phyloP scores from a whole-genome alignment of 2,329 filamentous ascomycete genomes.

The Raffaelea arxii region DNA sequence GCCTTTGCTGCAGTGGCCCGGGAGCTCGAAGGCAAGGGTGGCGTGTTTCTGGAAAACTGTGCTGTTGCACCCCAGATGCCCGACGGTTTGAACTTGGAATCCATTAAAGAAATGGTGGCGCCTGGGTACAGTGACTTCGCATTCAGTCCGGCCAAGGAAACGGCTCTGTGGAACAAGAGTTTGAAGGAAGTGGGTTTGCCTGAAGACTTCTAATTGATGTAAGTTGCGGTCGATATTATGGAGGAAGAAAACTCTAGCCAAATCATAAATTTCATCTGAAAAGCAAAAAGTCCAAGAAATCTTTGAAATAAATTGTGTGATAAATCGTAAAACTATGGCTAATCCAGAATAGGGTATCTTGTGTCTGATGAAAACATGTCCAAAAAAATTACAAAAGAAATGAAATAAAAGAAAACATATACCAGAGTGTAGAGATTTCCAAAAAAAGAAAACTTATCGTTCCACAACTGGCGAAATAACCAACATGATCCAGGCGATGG shows the following conservation, averaged over 20 bases:
- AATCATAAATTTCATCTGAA: no score
- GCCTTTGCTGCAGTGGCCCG: slow-evolving; percentile 27
- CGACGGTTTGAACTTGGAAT: background rate
- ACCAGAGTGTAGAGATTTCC: no score
- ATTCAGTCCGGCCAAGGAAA: slow-evolving; percentile 10
- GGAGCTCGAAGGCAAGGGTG: slow-evolving; percentile 30
- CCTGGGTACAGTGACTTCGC: slow-evolving; percentile 6
- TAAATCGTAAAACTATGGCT: no score
- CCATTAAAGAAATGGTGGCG: background rate
- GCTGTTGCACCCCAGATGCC: slow-evolving; percentile 15
- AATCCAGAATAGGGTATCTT: no score
- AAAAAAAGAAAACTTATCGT: background rate
- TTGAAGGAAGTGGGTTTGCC: slow-evolving; percentile 18
- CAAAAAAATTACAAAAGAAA: background rate
- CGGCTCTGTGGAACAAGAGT: slow-evolving; percentile 28
- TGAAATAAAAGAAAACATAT: background rate
- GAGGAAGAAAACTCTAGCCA: no score
- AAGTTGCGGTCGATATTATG: no score
- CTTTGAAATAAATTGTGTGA: no score
- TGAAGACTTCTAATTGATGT: no score
- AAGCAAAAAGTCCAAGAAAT: no score
- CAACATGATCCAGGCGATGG: slow-evolving; percentile 23
- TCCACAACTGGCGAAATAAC: slow-evolving; percentile 17
- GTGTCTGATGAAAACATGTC: no score
- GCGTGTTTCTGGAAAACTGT: slow-evolving; percentile 30